A percentile compares a stretch with the other conserved stretches of the same genome.
Conservation (phyloP, 2,329 filamentous ascomycete genomes). For the Alternaria brassicae region DNA sequence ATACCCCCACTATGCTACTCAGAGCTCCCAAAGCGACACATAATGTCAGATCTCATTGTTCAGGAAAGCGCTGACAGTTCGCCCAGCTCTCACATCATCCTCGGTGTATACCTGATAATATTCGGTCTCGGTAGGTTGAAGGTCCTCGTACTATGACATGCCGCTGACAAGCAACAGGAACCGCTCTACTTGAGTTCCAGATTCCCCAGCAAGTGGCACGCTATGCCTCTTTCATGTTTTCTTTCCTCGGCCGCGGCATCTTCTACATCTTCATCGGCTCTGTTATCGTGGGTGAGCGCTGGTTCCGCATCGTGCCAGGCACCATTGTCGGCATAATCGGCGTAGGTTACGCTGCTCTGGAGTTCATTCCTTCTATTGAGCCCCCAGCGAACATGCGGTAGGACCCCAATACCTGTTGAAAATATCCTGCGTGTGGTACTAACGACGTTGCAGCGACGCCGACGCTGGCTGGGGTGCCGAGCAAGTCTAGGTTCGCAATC, state of each 20-base stretch:
- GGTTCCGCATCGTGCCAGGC: conserved; percentile 77
- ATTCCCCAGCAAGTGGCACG: conserved; percentile 90
- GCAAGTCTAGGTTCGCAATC: conserved; percentile 53
- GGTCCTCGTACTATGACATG: background rate
- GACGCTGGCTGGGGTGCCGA: conserved; percentile 62
- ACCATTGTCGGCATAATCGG: conserved; percentile 79
- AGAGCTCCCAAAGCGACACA: background rate
- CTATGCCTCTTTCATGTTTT: conserved; percentile 98
- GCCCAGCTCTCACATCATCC: conserved; percentile 72
- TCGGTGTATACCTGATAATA: conserved; percentile 86
- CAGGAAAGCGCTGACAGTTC: conserved; percentile 28
- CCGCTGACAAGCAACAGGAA: conserved; percentile 57
- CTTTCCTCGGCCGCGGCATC: conserved; percentile 91
- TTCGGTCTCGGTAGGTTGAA: conserved; percentile 79
- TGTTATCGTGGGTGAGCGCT: conserved; percentile 74
- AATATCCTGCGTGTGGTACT: conserved; percentile 8
- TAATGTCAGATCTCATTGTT: background rate
- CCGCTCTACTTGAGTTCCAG: conserved; percentile 80
- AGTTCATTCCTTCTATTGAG: conserved; percentile 61
- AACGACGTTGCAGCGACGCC: conserved; percentile 51
- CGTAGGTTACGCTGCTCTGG: conserved; percentile 69
- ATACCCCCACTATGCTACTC: background rate
- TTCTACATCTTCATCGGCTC: conserved; percentile 97
- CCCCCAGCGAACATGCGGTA: conserved; percentile 62
- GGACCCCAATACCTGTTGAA: conserved; percentile 5